These are phyloP conservation scores for Phialocephala subalpina DNA, from an alignment of 2,329 filamentous ascomycete species.

Conservation along the genomic window DNA sequence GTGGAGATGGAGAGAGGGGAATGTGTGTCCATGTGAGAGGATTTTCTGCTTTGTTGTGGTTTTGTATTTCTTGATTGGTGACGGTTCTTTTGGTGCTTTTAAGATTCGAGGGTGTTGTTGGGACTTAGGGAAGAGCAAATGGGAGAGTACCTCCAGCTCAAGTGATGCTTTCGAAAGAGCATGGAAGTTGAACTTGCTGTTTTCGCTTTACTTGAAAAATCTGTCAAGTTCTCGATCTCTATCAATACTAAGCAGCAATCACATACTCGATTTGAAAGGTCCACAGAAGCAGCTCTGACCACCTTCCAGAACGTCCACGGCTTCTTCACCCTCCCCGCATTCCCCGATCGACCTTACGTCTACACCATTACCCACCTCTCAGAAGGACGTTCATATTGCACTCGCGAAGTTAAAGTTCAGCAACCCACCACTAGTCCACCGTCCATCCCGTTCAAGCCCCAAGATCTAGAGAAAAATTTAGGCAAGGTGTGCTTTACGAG, in stretches of 20 bases:
- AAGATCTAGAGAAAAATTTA: slow-evolving; percentile 28
- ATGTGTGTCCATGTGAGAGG: slow-evolving; percentile 53
- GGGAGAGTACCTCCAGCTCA: too few species aligned
- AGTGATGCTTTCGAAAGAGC: too few species aligned
- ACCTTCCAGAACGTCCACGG: slow-evolving; percentile 53
- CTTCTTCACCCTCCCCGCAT: slow-evolving; percentile 59
- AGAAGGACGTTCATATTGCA: slow-evolving; percentile 57
- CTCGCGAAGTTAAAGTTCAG: slow-evolving; percentile 56
- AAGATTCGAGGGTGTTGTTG: background rate
- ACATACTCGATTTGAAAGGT: too few species aligned
- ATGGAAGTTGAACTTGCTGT: too few species aligned
- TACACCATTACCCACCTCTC: slow-evolving; percentile 56
- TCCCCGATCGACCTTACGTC: slow-evolving; percentile 59
- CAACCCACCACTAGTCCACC: slow-evolving; percentile 54
- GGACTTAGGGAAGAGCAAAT: too few species aligned
- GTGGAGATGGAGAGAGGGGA: slow-evolving; percentile 31
- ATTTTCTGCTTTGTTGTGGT: slow-evolving; percentile 6
- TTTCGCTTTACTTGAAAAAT: too few species aligned
- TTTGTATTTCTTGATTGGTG: background rate
- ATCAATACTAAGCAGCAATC: too few species aligned
- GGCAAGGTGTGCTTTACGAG: slow-evolving; percentile 58
- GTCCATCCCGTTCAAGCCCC: slow-evolving; percentile 31
- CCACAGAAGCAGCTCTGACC: background rate
- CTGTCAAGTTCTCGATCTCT: too few species aligned
- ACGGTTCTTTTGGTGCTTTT: background rate